A percentile compares a stretch with the other conserved stretches of the same genome.
These are phyloP conservation scores for Penstemon eatonii DNA, from an alignment of 257 asterid species.

Conservation along the genomic window DNA sequence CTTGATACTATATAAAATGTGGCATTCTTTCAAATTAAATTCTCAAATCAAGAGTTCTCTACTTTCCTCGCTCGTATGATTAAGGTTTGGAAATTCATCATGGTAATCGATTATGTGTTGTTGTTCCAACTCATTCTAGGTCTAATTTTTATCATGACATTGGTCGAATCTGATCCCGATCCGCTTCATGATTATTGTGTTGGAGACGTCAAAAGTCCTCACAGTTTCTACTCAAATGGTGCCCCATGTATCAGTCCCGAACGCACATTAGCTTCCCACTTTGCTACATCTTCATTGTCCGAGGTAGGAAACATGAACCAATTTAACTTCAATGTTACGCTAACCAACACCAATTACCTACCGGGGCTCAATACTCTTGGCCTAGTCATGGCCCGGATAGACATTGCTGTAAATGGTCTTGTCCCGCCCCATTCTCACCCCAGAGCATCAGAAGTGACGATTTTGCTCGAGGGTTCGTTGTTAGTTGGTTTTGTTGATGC, in stretches of 20 bases:
- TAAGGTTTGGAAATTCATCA: conserved; percentile 15
- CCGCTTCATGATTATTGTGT: conserved; percentile 64
- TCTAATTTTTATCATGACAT: conserved; percentile 24
- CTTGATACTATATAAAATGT: conserved; percentile 25
- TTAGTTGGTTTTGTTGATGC: conserved; percentile 63
- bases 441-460: conserved; percentile 62
- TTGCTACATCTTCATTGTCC: conserved; percentile 59
- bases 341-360: conserved; percentile 30
- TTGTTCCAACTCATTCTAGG: conserved; percentile 29
- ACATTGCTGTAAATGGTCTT: conserved; percentile 44
- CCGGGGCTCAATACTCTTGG: conserved; percentile 67
- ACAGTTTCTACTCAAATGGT: conserved; percentile 32
- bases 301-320: conserved; percentile 40
- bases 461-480: conserved; percentile 55
- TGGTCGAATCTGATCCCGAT: conserved; percentile 43
- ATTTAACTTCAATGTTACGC: conserved; percentile 45
- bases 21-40: not conserved
- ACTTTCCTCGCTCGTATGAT: not conserved
- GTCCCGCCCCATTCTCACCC: conserved; percentile 75
- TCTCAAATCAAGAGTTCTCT: not conserved
- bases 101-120: conserved; percentile 30
- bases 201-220: conserved; percentile 34
- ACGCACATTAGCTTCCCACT: conserved; percentile 39
- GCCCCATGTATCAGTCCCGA: conserved; percentile 59
- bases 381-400: conserved; percentile 55